A percentile compares a stretch with the other conserved stretches of the same genome.
Conservation (phyloP, 2,329 filamentous ascomycete genomes). For the Lachnellula arida region DNA sequence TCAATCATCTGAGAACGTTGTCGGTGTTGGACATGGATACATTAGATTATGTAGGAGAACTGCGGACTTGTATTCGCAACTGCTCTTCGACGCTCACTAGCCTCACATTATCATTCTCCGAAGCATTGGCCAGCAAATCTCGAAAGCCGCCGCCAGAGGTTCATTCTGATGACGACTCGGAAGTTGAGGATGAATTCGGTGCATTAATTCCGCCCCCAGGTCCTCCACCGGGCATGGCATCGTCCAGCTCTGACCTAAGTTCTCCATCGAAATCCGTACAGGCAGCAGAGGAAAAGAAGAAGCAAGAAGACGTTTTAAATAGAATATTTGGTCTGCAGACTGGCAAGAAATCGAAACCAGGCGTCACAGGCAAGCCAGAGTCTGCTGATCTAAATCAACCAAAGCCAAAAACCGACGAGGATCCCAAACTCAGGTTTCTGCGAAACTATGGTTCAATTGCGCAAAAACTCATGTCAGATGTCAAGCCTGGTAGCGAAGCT, state of each 20-base stretch:
- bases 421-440: slow-evolving; percentile 35
- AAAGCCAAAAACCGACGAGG: slow-evolving; percentile 23
- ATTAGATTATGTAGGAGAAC: slow-evolving; percentile 50
- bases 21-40: slow-evolving; percentile 57
- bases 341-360: slow-evolving; percentile 25
- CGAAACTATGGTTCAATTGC: slow-evolving; percentile 36
- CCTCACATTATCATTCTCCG: slow-evolving; percentile 55
- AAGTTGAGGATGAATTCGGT: slow-evolving; percentile 52
- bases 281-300: slow-evolving; percentile 49
- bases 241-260: slow-evolving; percentile 31
- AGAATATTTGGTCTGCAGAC: slow-evolving; percentile 49
- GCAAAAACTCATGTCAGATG: slow-evolving; percentile 38
- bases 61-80: slow-evolving; percentile 50
- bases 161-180: slow-evolving; percentile 44
- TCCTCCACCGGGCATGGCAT: slow-evolving; percentile 27
- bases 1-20: slow-evolving; percentile 50
- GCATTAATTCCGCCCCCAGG: slow-evolving; percentile 31
- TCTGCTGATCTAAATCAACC: neutral
- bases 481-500: slow-evolving; percentile 34
- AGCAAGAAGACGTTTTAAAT: slow-evolving; percentile 49
- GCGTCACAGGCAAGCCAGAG: slow-evolving; percentile 1
- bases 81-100: slow-evolving; percentile 50
- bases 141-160: slow-evolving; percentile 39
- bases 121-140: slow-evolving; percentile 43
- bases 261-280: slow-evolving; percentile 43